phyloP scores from a whole-genome alignment of 352 stramenopile species.

The Pythium biforme region DNA sequence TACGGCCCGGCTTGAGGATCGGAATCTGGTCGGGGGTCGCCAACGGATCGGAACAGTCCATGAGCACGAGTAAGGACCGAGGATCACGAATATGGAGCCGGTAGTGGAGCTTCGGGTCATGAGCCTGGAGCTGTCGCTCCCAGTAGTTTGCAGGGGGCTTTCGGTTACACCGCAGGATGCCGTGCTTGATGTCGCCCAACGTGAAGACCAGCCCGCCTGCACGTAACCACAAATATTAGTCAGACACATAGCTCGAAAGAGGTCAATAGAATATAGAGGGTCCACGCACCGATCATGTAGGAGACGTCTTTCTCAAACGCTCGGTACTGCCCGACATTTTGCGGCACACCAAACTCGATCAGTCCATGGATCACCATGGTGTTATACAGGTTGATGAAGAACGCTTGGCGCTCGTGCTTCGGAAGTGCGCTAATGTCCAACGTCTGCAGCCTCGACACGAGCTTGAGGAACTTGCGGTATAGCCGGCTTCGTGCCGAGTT shows the following conservation, averaged over 20 bases:
- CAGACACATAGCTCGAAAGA: background rate
- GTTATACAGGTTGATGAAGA: slow-evolving; percentile 92
- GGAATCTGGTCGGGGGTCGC: slow-evolving; percentile 59
- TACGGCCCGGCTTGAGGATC: slow-evolving; percentile 77
- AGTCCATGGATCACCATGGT: slow-evolving; percentile 85
- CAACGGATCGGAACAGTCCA: slow-evolving; percentile 71
- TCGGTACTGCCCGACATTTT: slow-evolving; percentile 82
- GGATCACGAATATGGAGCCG: slow-evolving; percentile 86
- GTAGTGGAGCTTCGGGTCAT: slow-evolving; percentile 82
- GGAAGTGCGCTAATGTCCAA: slow-evolving; percentile 69
- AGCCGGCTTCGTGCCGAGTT: slow-evolving; percentile 52
- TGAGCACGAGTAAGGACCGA: slow-evolving; percentile 75
- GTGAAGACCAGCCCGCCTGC: slow-evolving; percentile 73
- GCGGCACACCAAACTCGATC: slow-evolving; percentile 82
- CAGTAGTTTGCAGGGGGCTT: slow-evolving; percentile 87
- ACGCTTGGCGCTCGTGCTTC: slow-evolving; percentile 83
- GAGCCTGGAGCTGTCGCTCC: slow-evolving; percentile 77
- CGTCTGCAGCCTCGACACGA: slow-evolving; percentile 59
- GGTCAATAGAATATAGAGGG: background rate
- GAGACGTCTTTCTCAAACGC: slow-evolving; percentile 81
- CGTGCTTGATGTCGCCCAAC: slow-evolving; percentile 84
- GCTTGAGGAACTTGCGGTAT: slow-evolving; percentile 78
- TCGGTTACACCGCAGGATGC: slow-evolving; percentile 85
- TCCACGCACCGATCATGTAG: slow-evolving; percentile 63
- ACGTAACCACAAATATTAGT: background rate